Evolutionary conservation across 768 basidiomycete genomes (phyloP).

Genomic region (Boletus insuetus): DNA sequence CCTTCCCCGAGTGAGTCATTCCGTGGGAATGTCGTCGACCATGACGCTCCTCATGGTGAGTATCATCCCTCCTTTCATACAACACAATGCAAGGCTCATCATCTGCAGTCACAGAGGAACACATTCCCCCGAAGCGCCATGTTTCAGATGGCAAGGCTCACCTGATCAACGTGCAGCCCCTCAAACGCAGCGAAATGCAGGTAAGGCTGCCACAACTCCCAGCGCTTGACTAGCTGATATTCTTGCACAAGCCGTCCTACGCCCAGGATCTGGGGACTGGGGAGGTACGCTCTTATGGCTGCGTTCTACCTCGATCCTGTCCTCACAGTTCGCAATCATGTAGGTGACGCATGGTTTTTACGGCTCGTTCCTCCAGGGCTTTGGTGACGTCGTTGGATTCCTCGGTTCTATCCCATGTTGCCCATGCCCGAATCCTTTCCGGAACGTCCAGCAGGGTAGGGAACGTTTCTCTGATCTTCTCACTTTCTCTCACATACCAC

Average conservation of each 20-base stretch:
- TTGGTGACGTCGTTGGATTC: conserved; percentile 68
- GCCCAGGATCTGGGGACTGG: conserved; percentile 81
- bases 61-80: conserved; percentile 3
- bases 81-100: conserved; percentile 8
- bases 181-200: conserved; percentile 88
- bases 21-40: conserved; percentile 69
- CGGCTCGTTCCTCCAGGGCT: conserved; percentile 70
- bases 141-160: conserved; percentile 31
- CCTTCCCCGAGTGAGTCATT: conserved; percentile 37
- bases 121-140: conserved; percentile 34
- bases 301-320: background rate
- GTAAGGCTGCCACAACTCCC: conserved; percentile 33
- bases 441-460: conserved; percentile 78
- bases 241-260: conserved; percentile 68
- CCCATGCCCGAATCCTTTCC: conserved; percentile 83
- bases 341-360: conserved; percentile 83
- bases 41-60: conserved; percentile 63
- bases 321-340: background rate
- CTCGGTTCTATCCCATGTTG: conserved; percentile 80
- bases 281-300: conserved; percentile 38
- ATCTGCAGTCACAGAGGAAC: conserved; percentile 63
- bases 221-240: conserved; percentile 4
- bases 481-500: conserved; percentile 17
- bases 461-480: background rate
- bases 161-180: conserved; percentile 78